These are phyloP conservation scores for Penicillium nordicum DNA, from an alignment of 2,329 filamentous ascomycete species.

Conservation along the genomic window DNA sequence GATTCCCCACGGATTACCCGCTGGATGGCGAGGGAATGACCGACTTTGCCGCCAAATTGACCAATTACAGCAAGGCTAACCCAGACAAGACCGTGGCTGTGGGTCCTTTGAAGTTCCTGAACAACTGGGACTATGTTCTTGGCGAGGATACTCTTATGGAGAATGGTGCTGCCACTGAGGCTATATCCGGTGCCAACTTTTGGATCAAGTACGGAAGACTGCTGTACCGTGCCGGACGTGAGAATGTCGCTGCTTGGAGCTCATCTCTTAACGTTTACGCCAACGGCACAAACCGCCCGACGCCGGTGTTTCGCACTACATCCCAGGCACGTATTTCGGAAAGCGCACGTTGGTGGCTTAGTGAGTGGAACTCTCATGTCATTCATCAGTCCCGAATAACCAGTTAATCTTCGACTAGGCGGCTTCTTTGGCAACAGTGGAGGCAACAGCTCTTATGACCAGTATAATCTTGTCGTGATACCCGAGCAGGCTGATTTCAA, in stretches of 20 bases:
- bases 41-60: constrained; percentile 49
- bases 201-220: constrained; percentile 55
- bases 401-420: constrained; percentile 10
- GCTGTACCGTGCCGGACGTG: constrained; percentile 50
- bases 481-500: constrained; percentile 51
- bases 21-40: constrained; percentile 52
- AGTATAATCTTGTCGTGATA: constrained; percentile 49
- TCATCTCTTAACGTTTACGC: constrained; percentile 38
- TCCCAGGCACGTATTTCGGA: constrained; percentile 54
- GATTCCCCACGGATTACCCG: constrained; percentile 47
- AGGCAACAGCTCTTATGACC: constrained; percentile 27
- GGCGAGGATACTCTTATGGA: constrained; percentile 47
- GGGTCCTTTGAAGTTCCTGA: constrained; percentile 53
- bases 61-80: constrained; percentile 44
- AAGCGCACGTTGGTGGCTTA: constrained; percentile 46
- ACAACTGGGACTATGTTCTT: constrained; percentile 50
- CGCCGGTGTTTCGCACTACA: constrained; percentile 54
- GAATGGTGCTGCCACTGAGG: constrained; percentile 51
- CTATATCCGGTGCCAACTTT: constrained; percentile 49
- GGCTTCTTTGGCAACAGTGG: constrained; percentile 25
- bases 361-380: constrained; percentile 14
- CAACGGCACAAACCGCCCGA: constrained; percentile 48
- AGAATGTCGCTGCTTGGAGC: constrained; percentile 49
- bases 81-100: constrained; percentile 34
- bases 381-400: background rate